Conservation (phyloP, 2,329 filamentous ascomycete genomes). For the Fusarium paranaense region DNA sequence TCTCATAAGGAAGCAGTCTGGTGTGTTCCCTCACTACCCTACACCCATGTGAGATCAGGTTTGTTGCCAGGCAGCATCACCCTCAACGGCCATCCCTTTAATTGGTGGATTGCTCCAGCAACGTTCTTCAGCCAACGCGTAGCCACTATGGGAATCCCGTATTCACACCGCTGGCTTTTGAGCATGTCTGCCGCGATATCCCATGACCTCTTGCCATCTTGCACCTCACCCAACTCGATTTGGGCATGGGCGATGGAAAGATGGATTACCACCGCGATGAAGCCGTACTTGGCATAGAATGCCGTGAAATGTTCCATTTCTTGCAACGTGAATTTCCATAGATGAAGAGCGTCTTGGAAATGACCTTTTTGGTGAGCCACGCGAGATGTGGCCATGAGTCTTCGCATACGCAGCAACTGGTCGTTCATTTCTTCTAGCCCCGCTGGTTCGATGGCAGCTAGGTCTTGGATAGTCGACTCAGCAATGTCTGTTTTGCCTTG, state of each 20-base stretch:
- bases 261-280: slow-evolving; percentile 35
- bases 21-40: neutral
- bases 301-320: slow-evolving; percentile 26
- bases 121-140: slow-evolving; percentile 38
- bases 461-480: slow-evolving; percentile 15
- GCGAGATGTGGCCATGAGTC: slow-evolving; percentile 33
- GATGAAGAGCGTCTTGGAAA: slow-evolving; percentile 19
- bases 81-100: slow-evolving; percentile 40
- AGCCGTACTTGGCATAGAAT: slow-evolving; percentile 26
- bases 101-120: slow-evolving; percentile 20
- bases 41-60: slow-evolving; percentile 13
- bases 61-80: slow-evolving; percentile 40
- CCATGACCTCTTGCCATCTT: slow-evolving; percentile 28
- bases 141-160: slow-evolving; percentile 38
- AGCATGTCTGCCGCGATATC: slow-evolving; percentile 11
- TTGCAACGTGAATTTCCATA: slow-evolving; percentile 22
- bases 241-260: slow-evolving; percentile 41
- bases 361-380: slow-evolving; percentile 21
- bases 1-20: neutral
- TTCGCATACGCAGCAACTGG: slow-evolving; percentile 41
- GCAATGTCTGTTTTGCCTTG: slow-evolving; percentile 15
- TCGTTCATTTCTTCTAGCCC: slow-evolving; percentile 39
- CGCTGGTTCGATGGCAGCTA: slow-evolving; percentile 11
- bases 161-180: slow-evolving; percentile 38
- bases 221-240: slow-evolving; percentile 30